Evolutionary conservation across 108 stramenopile genomes (phyloP), one percentile per base, ranked within the genome.

Genomic region (Discostella stelligeroides): DNA sequence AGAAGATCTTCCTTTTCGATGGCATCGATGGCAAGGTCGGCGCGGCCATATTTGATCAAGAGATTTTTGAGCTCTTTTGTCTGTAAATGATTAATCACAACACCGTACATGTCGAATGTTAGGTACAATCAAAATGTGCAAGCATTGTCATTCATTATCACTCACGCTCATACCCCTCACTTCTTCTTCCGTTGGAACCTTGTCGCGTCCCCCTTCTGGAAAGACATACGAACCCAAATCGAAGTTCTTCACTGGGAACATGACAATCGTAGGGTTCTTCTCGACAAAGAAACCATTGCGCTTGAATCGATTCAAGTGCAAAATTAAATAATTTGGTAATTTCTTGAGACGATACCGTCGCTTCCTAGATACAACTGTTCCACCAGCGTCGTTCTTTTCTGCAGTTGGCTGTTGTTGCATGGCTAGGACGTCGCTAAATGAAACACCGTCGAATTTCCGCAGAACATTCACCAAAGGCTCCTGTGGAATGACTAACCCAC

Each of bases 251-350:
- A 99, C 96, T 13, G 98, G 98, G 66, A 99, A 97, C 51, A 92
- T 88, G 29, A 99, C 97, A 76, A 99, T 98, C 18, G 98, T 98
- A 17, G 97, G 97, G 80, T 99, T 99, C 83, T 99, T 99, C 87
- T 98, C 99, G 15, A 85, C 80, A 24, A 79, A 86, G 68, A 96
- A 99, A 9, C 83, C 70, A 67, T 97, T 98, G 24, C 81, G 88
- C 50, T 91, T 94, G 84, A 99, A 98, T 15, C 99, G 88, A 28
- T 73, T 84, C 59, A 98, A 57, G 79, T 97, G 94, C 25, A 99
- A 65, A 23, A 99, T 85, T 3, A 99, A 74, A 76, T 97, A 98
- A 60, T 85, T 86, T 7, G 99, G 99, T 27, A 98, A 62, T n/a
- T 80, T 77, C 10, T 62, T 64, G 37, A 99, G 72, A 28, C 75